Base-by-base conservation (phyloP, 2,329 filamentous ascomycete species). In the Cercospora citrullina region DNA sequence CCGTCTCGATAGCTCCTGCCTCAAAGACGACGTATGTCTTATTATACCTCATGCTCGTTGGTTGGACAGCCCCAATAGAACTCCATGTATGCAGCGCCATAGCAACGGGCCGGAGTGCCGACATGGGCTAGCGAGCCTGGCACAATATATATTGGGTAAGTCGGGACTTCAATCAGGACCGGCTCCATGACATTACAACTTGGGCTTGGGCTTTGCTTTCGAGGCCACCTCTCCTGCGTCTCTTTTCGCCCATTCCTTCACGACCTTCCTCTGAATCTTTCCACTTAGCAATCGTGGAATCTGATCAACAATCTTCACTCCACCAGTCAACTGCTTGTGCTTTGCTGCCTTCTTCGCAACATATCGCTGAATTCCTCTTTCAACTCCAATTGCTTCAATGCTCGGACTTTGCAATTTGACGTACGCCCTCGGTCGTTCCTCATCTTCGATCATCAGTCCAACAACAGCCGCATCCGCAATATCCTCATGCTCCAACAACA, bases 401-500 rank as follows among this genome's bases (percentile, higher is more conserved):
- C 51, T 42, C 5, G 55, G 57, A 9, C 36, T 80, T 51, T 81
- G 81, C 8, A 84, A 77, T 5, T 79, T 71, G 4, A 87, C 81
- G 68, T 87, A 87, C 1, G 84, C 85, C 31, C 85, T 79, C 4
- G 85, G 85, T 77, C 80, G 82, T 72, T 87, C 85, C 33, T 85
- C 79, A 16, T 79, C 80, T 31, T 83, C 76, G 7, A 84, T 67
- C 14, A 77, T 80, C 55, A 86, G 83, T 16, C 86, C 85, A 1
- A 87, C 84, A 0, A 84, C 84, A 4, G 85, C 86, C 6, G 85
- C 85, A 71, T 87, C 85, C 4, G 82, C 82, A 23, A 87, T 73
- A 55, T 83, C 78, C n/a, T 84, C 79, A 58, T 85, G 82, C 69
- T 85, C 82, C 0, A 86, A 75, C 0, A 87, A 78, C 0, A 83